phyloP scores from a whole-genome alignment of 345 rosid genomes.

The Cardamine chenopodiifolia region DNA sequence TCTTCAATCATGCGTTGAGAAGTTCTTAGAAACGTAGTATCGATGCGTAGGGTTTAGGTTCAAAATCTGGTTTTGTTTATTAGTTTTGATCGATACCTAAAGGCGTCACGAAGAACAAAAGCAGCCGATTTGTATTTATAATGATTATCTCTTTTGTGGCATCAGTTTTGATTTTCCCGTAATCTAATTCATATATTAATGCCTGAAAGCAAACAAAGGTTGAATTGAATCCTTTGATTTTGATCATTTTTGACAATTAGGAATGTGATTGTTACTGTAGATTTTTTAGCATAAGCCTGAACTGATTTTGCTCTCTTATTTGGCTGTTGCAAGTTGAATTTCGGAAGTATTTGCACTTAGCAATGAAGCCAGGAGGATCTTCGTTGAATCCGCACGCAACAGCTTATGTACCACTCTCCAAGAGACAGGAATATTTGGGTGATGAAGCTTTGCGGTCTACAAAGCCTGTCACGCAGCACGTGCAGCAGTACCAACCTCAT shows the following conservation, averaged over 20 bases:
- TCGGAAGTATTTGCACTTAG: constrained; percentile 23
- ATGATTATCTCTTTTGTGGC: not conserved
- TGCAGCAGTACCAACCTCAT: constrained; percentile 40
- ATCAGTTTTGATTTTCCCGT: not conserved
- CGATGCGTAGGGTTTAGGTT: constrained; percentile 4
- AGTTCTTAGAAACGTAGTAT: not conserved
- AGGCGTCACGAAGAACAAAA: not conserved
- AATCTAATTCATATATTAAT: not conserved
- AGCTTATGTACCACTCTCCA: constrained; percentile 70
- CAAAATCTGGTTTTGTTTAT: not conserved
- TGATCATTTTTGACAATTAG: not conserved
- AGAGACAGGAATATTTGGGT: constrained; percentile 48
- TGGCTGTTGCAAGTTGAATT: not conserved
- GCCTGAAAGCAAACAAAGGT: not conserved
- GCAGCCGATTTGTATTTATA: not conserved
- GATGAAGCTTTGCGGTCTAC: constrained; percentile 41
- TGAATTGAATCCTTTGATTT: constrained; percentile 3
- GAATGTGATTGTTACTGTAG: not conserved
- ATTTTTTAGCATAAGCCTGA: not conserved
- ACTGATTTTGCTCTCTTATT: constrained; percentile 7
- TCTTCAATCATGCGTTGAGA: not conserved
- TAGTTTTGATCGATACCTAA: constrained; percentile 7
- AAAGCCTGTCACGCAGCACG: constrained; percentile 36
- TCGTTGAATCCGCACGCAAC: constrained; percentile 79
- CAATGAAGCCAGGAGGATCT: constrained; percentile 69